A percentile compares a stretch with the other conserved stretches of the same genome.
phyloP scores from a whole-genome alignment of 1,284 basidiomycete genomes.

The Ceratobasidium sp. region DNA sequence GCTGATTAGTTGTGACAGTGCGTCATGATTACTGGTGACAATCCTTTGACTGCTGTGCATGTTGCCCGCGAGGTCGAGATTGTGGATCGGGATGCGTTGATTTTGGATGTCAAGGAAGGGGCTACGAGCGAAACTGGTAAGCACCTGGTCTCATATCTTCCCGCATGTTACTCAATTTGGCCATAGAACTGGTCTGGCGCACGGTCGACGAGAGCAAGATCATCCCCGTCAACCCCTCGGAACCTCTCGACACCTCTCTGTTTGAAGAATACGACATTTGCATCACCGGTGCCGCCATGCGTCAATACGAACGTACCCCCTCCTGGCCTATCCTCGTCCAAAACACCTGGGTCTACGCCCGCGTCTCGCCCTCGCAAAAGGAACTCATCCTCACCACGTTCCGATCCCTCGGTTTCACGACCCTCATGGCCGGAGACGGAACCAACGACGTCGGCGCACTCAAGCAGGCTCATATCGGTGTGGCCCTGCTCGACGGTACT shows the following conservation, averaged over 20 bases:
- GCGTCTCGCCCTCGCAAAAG: conserved; percentile 94
- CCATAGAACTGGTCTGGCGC: conserved; percentile 88
- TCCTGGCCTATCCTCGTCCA: conserved; percentile 83
- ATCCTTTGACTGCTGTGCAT: conserved; percentile 92
- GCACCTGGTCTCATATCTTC: conserved; percentile 44
- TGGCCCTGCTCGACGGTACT: conserved; percentile 90
- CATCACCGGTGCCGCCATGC: conserved; percentile 89
- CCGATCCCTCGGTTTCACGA: conserved; percentile 85
- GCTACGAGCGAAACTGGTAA: conserved; percentile 68
- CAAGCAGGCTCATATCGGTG: conserved; percentile 94
- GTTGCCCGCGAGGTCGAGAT: conserved; percentile 95
- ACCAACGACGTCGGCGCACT: conserved; percentile 97
- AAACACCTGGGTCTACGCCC: conserved; percentile 95
- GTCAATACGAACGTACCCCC: conserved; percentile 69
- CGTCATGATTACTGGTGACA: conserved; percentile 98
- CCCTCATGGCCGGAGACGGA: conserved; percentile 96
- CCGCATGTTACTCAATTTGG: conserved; percentile 16
- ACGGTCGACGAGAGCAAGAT: conserved; percentile 89
- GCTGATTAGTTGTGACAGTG: conserved; percentile 60
- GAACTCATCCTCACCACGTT: conserved; percentile 90
- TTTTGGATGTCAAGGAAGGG: conserved; percentile 87
- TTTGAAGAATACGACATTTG: conserved; percentile 91
- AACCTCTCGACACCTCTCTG: conserved; percentile 77
- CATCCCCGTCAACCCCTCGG: conserved; percentile 78
- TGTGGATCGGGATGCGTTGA: conserved; percentile 89